A percentile compares a stretch with the other conserved stretches of the same genome.
These are phyloP conservation scores for Fusarium oligoseptatum DNA, from an alignment of 2,329 filamentous ascomycete genomes.

Conservation along the genomic window DNA sequence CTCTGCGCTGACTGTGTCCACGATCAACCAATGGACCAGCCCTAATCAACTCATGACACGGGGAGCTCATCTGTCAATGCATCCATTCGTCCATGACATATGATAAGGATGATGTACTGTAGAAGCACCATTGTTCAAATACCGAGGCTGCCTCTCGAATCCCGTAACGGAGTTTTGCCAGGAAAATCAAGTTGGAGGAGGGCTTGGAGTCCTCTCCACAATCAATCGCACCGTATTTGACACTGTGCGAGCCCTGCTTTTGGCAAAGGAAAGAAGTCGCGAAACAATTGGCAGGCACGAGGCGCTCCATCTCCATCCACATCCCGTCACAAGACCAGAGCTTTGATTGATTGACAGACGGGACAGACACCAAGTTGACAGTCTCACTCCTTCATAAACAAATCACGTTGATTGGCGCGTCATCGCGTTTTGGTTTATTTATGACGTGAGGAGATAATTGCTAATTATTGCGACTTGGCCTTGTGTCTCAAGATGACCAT, in stretches of 20 bases:
- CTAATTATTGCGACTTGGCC: background rate
- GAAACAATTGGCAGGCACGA: constrained; percentile 36
- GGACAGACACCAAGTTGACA: constrained; percentile 12
- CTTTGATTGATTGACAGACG: constrained; percentile 16
- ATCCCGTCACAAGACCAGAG: constrained; percentile 37
- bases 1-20: constrained; percentile 35
- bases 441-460: background rate
- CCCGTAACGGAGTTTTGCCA: constrained; percentile 16
- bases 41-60: constrained; percentile 14
- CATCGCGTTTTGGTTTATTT: background rate
- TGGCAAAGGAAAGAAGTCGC: constrained; percentile 21
- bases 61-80: constrained; percentile 11
- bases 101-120: background rate
- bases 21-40: constrained; percentile 21
- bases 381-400: background rate
- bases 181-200: constrained; percentile 15
- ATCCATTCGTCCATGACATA: constrained; percentile 15
- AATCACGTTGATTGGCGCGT: constrained; percentile 6
- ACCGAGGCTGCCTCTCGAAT: background rate
- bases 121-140: constrained; percentile 2
- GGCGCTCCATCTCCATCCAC: constrained; percentile 38
- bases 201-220: constrained; percentile 34
- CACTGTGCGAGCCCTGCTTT: constrained; percentile 41
- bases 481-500: background rate
- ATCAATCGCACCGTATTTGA: constrained; percentile 34